Base-by-base conservation (phyloP, 2,329 filamentous ascomycete species). In the Aspergillus sojae region DNA sequence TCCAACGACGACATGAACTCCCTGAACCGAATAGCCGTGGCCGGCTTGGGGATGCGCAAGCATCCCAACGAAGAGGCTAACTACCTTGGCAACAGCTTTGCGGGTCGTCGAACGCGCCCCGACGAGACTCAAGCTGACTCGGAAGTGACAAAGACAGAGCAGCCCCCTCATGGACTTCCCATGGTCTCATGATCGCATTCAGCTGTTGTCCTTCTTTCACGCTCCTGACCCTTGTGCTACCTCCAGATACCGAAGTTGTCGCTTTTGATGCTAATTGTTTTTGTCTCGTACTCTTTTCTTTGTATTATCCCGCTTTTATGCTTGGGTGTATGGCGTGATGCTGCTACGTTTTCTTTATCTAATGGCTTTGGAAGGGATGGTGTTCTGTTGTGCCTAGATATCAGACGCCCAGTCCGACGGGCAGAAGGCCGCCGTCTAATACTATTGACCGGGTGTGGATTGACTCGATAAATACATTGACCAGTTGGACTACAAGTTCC, bases 41-140 rank as follows among this genome's bases (percentile, higher is more conserved):
- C 79, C 4, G 79, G 78, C 0, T 71, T 81, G 3, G 78, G 78
- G 26, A 79, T 80, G 76, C 78, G 78, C 60, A 80, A 80, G 62
- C 77, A 78, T 55, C 76, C 76, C 5, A 76, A 78, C 21, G 74
- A 76, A 26, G 77, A 79, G n/a, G 67, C 72, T 1, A 71, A 68
- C 54, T 79, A 76, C 62, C 61, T 79, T 48, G 71, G 68, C 16
- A 74, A 71, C 59, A 74, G 67, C 46, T 77, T 77, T 61, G 73
- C 68, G 46, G 65, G 68, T 39, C 77, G 77, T 57, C 75, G 74
- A n/a, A 45, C 68, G 5, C 74, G 75, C 45, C 61, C 60, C 23
- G 75, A 78, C 21, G 75, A 77, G 10, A 67, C 62, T 28, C 72
- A 75, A 45, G 52, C 62, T 1, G 74, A 75, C 30, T 65, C 69